These are phyloP conservation scores for Tuctoria greenei DNA, from an alignment of 176 grass and related monocot species.

Conservation along the genomic window DNA sequence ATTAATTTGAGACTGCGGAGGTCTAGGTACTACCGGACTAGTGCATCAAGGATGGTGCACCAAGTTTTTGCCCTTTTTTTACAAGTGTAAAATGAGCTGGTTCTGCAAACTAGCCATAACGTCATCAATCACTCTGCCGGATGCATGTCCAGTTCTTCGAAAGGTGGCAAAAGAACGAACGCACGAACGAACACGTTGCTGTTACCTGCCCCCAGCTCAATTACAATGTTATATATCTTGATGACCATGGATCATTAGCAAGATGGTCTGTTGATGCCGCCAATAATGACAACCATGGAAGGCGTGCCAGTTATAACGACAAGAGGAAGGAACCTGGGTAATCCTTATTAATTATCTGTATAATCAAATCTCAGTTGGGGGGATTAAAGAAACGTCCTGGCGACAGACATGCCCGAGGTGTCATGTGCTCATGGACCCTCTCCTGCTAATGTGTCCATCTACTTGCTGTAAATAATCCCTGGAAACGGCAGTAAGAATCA, in stretches of 20 bases:
- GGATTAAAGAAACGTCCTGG: constrained; percentile 34
- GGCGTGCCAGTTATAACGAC: constrained; percentile 35
- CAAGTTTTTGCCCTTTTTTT: background rate
- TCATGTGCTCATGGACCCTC: constrained; percentile 49
- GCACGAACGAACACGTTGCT: background rate
- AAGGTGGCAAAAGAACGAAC: background rate
- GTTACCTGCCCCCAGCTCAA: background rate
- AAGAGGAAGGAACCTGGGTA: constrained; percentile 18
- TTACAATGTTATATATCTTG: constrained; percentile 27
- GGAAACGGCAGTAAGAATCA: constrained; percentile 15
- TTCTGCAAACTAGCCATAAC: background rate
- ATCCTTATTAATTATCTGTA: constrained; percentile 18
- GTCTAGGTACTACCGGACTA: background rate
- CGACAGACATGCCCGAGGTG: constrained; percentile 65
- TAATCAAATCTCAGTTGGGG: constrained; percentile 30
- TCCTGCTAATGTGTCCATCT: background rate
- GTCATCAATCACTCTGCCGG: background rate
- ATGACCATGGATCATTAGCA: background rate
- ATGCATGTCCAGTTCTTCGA: background rate
- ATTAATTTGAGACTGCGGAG: background rate
- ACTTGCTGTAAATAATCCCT: constrained; percentile 26
- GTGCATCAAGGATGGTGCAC: background rate
- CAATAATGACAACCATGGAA: constrained; percentile 33
- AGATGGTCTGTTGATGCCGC: constrained; percentile 30
- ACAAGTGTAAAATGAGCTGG: background rate